Conservation (phyloP, 805 yeast genomes). For the Kodamaea jinghongensis region DNA sequence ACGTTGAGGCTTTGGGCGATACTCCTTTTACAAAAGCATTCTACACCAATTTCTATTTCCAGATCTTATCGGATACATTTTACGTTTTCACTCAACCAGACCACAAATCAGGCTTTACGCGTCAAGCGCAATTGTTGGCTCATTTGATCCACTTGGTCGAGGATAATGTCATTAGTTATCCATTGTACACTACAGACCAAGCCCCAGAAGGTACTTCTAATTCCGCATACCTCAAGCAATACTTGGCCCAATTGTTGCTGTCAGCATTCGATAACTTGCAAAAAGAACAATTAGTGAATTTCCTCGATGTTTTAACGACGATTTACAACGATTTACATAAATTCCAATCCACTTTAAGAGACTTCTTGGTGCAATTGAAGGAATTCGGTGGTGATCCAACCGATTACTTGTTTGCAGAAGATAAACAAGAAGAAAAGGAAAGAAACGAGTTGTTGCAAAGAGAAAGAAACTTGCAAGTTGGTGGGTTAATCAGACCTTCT, state of each 20-base stretch:
- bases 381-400: slow-evolving; percentile 95
- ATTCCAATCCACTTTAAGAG: slow-evolving; percentile 85
- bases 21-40: slow-evolving; percentile 78
- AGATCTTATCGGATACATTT: slow-evolving; percentile 87
- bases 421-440: slow-evolving; percentile 70
- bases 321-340: slow-evolving; percentile 70
- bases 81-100: slow-evolving; percentile 94
- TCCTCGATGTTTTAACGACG: slow-evolving; percentile 71
- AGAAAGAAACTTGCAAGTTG: slow-evolving; percentile 81
- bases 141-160: slow-evolving; percentile 81
- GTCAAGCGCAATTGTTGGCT: slow-evolving; percentile 81
- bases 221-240: slow-evolving; percentile 72
- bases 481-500: slow-evolving; percentile 92
- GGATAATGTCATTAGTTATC: slow-evolving; percentile 67
- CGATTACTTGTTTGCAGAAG: slow-evolving; percentile 92
- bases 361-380: slow-evolving; percentile 93
- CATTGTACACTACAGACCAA: slow-evolving; percentile 75
- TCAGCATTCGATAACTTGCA: slow-evolving; percentile 93
- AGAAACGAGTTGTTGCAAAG: slow-evolving; percentile 70
- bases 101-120: slow-evolving; percentile 92
- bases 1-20: slow-evolving; percentile 74
- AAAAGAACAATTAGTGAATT: slow-evolving; percentile 75
- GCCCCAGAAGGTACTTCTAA: slow-evolving; percentile 87
- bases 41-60: slow-evolving; percentile 83
- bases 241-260: slow-evolving; percentile 73